Conservation (phyloP, 768 basidiomycete species). For the Mycena filopes region DNA sequence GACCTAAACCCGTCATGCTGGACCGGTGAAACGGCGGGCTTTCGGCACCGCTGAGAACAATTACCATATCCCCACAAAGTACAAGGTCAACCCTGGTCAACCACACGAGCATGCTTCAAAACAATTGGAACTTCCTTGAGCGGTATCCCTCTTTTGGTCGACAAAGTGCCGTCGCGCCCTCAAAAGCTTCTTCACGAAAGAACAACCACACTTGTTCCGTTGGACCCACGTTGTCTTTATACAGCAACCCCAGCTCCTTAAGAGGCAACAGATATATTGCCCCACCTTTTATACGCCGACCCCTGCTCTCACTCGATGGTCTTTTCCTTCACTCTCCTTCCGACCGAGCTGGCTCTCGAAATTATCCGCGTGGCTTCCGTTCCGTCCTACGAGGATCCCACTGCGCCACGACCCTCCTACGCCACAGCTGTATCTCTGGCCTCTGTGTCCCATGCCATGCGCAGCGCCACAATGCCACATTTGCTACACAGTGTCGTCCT, state of each 20-base stretch:
- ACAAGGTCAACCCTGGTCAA: neutral
- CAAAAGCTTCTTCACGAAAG: conserved; percentile 5
- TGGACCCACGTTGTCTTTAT: conserved; percentile 20
- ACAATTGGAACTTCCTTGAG: neutral
- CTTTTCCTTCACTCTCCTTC: conserved; percentile 39
- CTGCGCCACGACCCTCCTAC: conserved; percentile 28
- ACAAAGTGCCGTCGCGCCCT: conserved; percentile 20
- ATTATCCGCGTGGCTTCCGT: conserved; percentile 46
- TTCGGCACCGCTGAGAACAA: neutral
- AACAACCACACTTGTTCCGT: conserved; percentile 13
- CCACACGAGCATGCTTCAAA: neutral
- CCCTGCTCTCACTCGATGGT: neutral
- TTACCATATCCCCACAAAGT: neutral
- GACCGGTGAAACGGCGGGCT: too few relatives aligned
- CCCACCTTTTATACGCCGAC: neutral
- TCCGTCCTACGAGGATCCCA: conserved; percentile 33
- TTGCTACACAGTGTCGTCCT: conserved; percentile 53
- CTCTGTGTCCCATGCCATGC: conserved; percentile 46
- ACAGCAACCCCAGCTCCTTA: neutral
- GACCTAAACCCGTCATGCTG: too few relatives aligned
- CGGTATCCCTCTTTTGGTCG: neutral
- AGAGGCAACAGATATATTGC: neutral
- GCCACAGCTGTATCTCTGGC: conserved; percentile 44
- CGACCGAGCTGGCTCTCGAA: conserved; percentile 49
- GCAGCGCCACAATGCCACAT: conserved; percentile 48